These are phyloP conservation scores for Trypanosoma lewisi DNA, from an alignment of 208 protist species.

Conservation along the genomic window DNA sequence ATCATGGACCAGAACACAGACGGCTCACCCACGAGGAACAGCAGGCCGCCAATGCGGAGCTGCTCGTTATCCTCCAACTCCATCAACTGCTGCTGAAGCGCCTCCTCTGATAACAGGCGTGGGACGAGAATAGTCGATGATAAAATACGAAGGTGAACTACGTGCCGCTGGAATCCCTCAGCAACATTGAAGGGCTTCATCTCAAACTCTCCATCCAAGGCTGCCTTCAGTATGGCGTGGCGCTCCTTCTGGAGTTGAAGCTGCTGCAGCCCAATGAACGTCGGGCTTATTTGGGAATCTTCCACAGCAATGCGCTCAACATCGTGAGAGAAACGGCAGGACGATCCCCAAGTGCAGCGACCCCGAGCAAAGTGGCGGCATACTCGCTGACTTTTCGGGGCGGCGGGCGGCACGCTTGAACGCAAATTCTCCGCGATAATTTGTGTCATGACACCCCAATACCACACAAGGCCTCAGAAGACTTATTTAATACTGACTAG, in stretches of 20 bases:
- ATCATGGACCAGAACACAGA: constrained; percentile 43
- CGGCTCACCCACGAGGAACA: constrained; percentile 32
- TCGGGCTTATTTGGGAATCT: constrained; percentile 14
- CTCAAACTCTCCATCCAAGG: constrained; percentile 33
- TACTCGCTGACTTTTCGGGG: constrained; percentile 30
- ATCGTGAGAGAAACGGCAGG: constrained; percentile 43
- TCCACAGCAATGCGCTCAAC: constrained; percentile 17
- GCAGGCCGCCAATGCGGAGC: constrained; percentile 31
- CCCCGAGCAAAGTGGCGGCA: constrained; percentile 45
- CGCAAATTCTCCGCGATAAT: constrained; percentile 30
- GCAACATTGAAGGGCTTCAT: constrained; percentile 22
- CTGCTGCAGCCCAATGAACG: constrained; percentile 28
- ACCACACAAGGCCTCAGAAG: constrained; percentile 10
- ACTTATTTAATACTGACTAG: constrained; percentile 19
- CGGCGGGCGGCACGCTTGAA: constrained; percentile 19
- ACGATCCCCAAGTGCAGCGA: constrained; percentile 43
- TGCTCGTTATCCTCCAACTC: constrained; percentile 32
- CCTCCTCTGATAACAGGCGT: constrained; percentile 20
- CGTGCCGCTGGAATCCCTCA: constrained; percentile 18
- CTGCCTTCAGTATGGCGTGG: constrained; percentile 29
- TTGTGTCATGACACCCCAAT: constrained; percentile 26
- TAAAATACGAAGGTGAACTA: constrained; percentile 24
- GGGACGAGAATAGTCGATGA: constrained; percentile 22
- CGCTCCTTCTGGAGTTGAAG: constrained; percentile 33
- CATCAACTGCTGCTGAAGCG: constrained; percentile 24